phyloP scores from a whole-genome alignment of 169 alveolate species.

The Babesia divergens region DNA sequence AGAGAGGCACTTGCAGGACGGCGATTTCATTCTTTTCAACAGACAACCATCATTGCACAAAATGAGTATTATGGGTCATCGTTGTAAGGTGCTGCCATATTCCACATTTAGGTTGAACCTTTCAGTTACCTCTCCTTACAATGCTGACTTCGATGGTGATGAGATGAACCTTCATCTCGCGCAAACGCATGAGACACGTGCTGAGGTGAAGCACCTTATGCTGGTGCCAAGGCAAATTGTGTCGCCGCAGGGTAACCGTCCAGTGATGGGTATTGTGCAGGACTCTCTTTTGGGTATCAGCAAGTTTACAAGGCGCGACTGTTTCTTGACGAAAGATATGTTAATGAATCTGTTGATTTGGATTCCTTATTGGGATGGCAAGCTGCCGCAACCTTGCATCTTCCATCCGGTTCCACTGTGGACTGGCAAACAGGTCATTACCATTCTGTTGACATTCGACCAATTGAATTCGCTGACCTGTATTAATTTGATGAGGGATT shows the following conservation, averaged over 20 bases:
- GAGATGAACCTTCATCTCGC: conserved; percentile 99
- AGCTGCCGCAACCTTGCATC: conserved; percentile 97
- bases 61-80: conserved; percentile 99
- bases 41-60: conserved; percentile 99
- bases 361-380: conserved; percentile 96
- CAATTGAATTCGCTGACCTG: conserved; percentile 58
- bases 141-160: conserved; percentile 99
- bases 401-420: conserved; percentile 95
- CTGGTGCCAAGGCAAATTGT: conserved; percentile 98
- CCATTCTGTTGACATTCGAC: conserved; percentile 90
- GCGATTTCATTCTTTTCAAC: conserved; percentile 98
- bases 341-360: conserved; percentile 92
- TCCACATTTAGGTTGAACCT: conserved; percentile 98
- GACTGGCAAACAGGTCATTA: conserved; percentile 99
- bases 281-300: conserved; percentile 94
- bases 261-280: conserved; percentile 99
- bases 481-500: conserved; percentile 58
- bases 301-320: conserved; percentile 94
- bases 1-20: conserved; percentile 98
- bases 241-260: conserved; percentile 99
- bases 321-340: conserved; percentile 91
- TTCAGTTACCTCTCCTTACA: conserved; percentile 99
- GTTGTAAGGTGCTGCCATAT: conserved; percentile 94
- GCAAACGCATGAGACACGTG: conserved; percentile 95
- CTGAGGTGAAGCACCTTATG: conserved; percentile 98